Conservation (phyloP, 1,284 basidiomycete genomes). For the Cutaneotrichosporon cyanovorans region DNA sequence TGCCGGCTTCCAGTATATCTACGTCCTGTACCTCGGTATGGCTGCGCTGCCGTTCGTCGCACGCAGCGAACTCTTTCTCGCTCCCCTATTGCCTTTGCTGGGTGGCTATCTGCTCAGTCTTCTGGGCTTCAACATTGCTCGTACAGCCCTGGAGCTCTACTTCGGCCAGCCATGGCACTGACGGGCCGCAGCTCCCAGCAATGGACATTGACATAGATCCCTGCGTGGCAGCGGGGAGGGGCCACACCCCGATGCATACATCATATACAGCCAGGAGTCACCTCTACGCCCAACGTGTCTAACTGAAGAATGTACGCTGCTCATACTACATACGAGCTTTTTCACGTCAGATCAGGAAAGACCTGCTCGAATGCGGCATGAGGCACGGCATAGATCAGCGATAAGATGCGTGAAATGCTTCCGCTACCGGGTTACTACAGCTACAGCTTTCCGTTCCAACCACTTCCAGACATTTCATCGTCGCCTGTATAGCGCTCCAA, state of each 20-base stretch:
- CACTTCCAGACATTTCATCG: not conserved
- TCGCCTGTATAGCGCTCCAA: too few species aligned
- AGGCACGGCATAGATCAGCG: not conserved
- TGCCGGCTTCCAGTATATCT: slow-evolving; percentile 77
- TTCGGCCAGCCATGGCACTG: slow-evolving; percentile 53
- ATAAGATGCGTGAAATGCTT: not conserved
- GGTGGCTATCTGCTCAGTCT: slow-evolving; percentile 75
- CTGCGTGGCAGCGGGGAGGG: not conserved
- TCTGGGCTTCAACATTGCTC: slow-evolving; percentile 80
- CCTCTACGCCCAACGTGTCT: too few species aligned
- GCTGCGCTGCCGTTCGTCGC: slow-evolving; percentile 83
- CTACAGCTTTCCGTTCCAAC: not conserved
- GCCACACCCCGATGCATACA: not conserved
- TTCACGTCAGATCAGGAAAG: too few species aligned
- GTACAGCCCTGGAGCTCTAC: slow-evolving; percentile 66
- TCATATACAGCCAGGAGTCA: too few species aligned
- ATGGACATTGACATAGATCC: not conserved
- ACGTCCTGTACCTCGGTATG: slow-evolving; percentile 81
- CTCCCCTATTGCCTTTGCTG: slow-evolving; percentile 75
- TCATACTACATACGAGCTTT: too few species aligned
- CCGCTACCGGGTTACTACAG: not conserved
- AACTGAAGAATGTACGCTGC: too few species aligned
- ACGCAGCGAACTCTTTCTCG: slow-evolving; percentile 73
- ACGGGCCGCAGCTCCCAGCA: too few species aligned
- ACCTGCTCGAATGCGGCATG: too few species aligned